These are phyloP conservation scores for Annona squamosa DNA, from an alignment of 164 flowering plant species.

Conservation along the genomic window DNA sequence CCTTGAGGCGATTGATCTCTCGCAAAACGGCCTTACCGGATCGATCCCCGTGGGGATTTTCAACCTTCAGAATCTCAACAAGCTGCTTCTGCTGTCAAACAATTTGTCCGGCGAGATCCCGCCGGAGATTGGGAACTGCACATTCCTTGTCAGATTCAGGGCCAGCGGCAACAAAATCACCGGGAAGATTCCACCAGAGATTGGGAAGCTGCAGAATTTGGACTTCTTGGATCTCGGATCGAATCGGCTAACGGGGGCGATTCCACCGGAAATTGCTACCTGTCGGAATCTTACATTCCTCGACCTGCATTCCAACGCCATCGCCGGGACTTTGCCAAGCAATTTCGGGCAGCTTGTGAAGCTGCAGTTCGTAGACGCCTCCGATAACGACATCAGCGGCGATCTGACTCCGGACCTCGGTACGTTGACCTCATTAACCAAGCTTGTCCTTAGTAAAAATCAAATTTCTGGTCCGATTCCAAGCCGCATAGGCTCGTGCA, in stretches of 20 bases:
- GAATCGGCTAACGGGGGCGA: slow-evolving; percentile 53
- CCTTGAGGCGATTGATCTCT: slow-evolving; percentile 86
- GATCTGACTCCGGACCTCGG: slow-evolving; percentile 42
- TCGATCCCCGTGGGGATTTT: slow-evolving; percentile 63
- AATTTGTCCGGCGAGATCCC: slow-evolving; percentile 76
- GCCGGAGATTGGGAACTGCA: slow-evolving; percentile 82
- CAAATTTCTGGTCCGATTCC: slow-evolving; percentile 65
- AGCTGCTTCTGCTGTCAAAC: slow-evolving; percentile 73
- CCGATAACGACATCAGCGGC: slow-evolving; percentile 66
- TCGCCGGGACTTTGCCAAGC: slow-evolving; percentile 57
- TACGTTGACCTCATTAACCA: slow-evolving; percentile 47
- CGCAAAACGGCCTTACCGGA: slow-evolving; percentile 66
- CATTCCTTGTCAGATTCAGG: slow-evolving; percentile 53
- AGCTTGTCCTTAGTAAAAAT: slow-evolving; percentile 56
- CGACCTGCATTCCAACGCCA: slow-evolving; percentile 70
- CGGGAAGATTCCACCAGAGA: slow-evolving; percentile 77
- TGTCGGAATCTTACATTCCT: slow-evolving; percentile 67
- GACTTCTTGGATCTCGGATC: slow-evolving; percentile 71
- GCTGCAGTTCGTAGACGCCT: slow-evolving; percentile 63
- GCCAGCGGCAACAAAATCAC: slow-evolving; percentile 50
- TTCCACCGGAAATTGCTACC: slow-evolving; percentile 58
- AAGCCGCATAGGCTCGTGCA: slow-evolving; percentile 53
- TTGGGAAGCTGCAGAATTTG: slow-evolving; percentile 53
- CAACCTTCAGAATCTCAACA: slow-evolving; percentile 67
- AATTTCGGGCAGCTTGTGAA: slow-evolving; percentile 40